Evolutionary conservation across 2,329 filamentous ascomycete genomes (phyloP).

Genomic region (Monosporascus sp.): DNA sequence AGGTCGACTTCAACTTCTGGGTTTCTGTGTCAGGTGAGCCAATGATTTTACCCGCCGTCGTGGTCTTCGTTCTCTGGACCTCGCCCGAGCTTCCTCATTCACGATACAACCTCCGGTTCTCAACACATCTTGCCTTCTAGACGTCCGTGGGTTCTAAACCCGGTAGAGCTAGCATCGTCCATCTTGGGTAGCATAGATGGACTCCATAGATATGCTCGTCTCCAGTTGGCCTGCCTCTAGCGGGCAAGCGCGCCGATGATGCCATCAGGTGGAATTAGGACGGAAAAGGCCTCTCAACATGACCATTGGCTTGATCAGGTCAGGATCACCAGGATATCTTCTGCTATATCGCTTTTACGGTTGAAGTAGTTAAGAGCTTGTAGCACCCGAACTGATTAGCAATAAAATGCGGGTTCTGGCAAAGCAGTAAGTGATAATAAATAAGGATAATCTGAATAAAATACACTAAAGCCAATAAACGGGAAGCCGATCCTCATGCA

Average conservation of each 20-base stretch:
- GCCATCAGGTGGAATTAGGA: neutral
- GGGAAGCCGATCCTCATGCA: conserved; percentile 4
- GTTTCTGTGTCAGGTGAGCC: neutral
- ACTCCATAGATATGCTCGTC: too few species aligned
- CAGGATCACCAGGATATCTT: too few species aligned
- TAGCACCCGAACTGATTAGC: too few species aligned
- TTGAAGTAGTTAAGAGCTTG: neutral
- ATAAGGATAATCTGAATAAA: neutral
- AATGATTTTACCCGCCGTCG: neutral
- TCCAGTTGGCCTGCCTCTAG: neutral
- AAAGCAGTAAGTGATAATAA: too few species aligned
- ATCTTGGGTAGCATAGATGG: neutral
- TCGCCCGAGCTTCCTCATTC: neutral
- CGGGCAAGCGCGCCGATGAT: neutral
- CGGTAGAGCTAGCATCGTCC: neutral
- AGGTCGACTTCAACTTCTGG: neutral
- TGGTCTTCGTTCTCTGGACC: neutral
- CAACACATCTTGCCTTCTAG: neutral
- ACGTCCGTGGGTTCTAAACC: neutral
- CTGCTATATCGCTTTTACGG: neutral
- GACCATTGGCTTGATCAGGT: too few species aligned
- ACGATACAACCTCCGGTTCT: neutral
- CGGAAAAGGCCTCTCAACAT: too few species aligned
- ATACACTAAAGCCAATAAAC: neutral
- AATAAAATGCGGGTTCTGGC: too few species aligned